These are phyloP conservation scores for Sporothrix protearum DNA, from an alignment of 2,329 filamentous ascomycete species.

Conservation along the genomic window DNA sequence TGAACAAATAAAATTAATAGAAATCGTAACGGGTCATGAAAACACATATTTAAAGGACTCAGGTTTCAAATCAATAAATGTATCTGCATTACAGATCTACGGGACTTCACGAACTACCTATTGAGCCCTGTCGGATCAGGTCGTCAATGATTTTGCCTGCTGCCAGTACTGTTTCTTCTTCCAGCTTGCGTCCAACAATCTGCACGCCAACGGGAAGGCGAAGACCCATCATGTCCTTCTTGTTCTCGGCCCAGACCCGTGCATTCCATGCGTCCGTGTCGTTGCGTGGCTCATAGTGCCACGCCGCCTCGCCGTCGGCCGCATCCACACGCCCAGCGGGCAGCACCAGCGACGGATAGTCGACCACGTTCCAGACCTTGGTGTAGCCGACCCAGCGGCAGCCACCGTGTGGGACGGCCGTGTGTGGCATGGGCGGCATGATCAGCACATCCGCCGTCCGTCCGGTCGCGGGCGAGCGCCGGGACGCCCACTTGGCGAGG, in stretches of 20 bases:
- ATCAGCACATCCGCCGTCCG: constrained; percentile 53
- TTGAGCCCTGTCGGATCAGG: background rate
- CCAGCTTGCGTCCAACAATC: constrained; percentile 48
- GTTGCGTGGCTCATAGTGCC: constrained; percentile 46
- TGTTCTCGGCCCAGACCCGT: constrained; percentile 43
- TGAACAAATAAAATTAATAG: too few relatives aligned
- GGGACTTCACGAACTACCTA: too few relatives aligned
- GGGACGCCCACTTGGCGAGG: constrained; percentile 54
- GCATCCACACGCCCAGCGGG: constrained; percentile 47
- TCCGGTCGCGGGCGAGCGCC: constrained; percentile 42
- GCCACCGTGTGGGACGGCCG: constrained; percentile 45
- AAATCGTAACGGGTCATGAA: too few relatives aligned
- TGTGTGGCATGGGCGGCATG: constrained; percentile 58
- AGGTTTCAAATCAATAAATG: too few relatives aligned
- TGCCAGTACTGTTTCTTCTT: constrained; percentile 55
- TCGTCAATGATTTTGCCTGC: constrained; percentile 39
- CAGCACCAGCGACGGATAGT: constrained; percentile 57
- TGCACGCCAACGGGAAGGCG: constrained; percentile 52
- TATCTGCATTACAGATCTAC: too few relatives aligned
- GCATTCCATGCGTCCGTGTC: constrained; percentile 51
- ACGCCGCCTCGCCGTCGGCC: constrained; percentile 33
- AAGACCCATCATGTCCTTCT: constrained; percentile 37
- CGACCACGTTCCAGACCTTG: constrained; percentile 60
- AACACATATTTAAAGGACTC: too few relatives aligned
- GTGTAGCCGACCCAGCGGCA: constrained; percentile 56